phyloP scores from a whole-genome alignment of 805 yeast species.

The Kluyveromyces starmeri region DNA sequence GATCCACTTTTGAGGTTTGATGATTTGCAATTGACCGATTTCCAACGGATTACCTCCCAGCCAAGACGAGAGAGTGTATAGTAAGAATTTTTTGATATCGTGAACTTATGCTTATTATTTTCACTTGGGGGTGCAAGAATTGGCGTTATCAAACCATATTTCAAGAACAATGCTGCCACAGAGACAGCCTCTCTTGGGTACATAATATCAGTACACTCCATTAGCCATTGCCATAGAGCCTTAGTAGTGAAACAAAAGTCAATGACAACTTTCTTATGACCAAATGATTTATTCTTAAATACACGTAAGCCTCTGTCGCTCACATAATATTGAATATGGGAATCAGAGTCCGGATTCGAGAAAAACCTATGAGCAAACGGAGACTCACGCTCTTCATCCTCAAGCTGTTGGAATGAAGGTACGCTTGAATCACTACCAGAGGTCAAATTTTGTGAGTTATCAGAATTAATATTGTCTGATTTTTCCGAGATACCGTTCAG shows the following conservation, averaged over 20 bases:
- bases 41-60: constrained; percentile 29
- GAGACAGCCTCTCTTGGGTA: constrained; percentile 43
- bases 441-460: neutral
- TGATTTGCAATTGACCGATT: neutral
- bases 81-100: constrained; percentile 31
- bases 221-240: constrained; percentile 75
- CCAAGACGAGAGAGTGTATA: constrained; percentile 40
- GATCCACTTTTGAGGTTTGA: neutral
- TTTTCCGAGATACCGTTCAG: neutral
- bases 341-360: constrained; percentile 82
- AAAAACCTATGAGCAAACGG: constrained; percentile 73
- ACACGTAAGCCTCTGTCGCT: constrained; percentile 58
- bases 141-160: constrained; percentile 39
- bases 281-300: constrained; percentile 36
- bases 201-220: constrained; percentile 78
- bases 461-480: neutral
- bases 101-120: constrained; percentile 23
- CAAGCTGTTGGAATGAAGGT: constrained; percentile 6
- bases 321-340: constrained; percentile 71
- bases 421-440: too few species aligned
- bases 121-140: constrained; percentile 32
- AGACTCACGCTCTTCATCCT: constrained; percentile 30
- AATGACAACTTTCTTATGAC: constrained; percentile 19
- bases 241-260: constrained; percentile 62
- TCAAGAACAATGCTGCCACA: constrained; percentile 43